Evolutionary conservation across 805 yeast genomes (phyloP).

Genomic region (Candida khao-thaluensis): DNA sequence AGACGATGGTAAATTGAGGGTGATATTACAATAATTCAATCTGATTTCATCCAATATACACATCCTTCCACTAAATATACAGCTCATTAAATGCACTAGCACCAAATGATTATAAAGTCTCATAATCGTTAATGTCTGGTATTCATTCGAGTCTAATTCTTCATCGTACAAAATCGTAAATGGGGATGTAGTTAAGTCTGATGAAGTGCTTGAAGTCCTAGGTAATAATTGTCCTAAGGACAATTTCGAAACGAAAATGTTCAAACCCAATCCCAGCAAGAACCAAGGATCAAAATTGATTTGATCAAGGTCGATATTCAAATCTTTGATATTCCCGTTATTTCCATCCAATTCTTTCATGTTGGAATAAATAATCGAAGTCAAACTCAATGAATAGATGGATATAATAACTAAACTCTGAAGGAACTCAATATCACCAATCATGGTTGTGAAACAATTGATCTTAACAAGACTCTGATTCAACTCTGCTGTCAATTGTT

Average conservation of each 20-base stretch:
- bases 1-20: conserved; percentile 55
- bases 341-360: conserved; percentile 4
- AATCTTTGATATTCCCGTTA: conserved; percentile 5
- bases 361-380: conserved; percentile 34
- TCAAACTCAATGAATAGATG: conserved; percentile 61
- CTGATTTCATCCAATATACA: conserved; percentile 60
- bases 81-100: conserved; percentile 63
- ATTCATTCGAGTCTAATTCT: conserved; percentile 37
- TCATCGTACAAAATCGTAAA: conserved; percentile 33
- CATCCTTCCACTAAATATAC: conserved; percentile 65
- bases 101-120: conserved; percentile 73
- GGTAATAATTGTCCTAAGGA: conserved; percentile 40
- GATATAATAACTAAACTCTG: conserved; percentile 68
- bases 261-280: conserved; percentile 62
- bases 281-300: conserved; percentile 68
- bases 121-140: conserved; percentile 53
- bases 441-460: conserved; percentile 24
- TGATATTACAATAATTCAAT: conserved; percentile 55
- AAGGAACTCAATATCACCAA: conserved; percentile 52
- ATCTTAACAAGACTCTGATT: conserved; percentile 37
- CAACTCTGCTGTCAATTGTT: conserved; percentile 50
- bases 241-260: conserved; percentile 57
- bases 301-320: conserved; percentile 25
- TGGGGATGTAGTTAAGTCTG: conserved; percentile 17
- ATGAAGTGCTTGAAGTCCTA: conserved; percentile 3